Conservation (phyloP, 805 yeast genomes). For the Candida germanica region DNA sequence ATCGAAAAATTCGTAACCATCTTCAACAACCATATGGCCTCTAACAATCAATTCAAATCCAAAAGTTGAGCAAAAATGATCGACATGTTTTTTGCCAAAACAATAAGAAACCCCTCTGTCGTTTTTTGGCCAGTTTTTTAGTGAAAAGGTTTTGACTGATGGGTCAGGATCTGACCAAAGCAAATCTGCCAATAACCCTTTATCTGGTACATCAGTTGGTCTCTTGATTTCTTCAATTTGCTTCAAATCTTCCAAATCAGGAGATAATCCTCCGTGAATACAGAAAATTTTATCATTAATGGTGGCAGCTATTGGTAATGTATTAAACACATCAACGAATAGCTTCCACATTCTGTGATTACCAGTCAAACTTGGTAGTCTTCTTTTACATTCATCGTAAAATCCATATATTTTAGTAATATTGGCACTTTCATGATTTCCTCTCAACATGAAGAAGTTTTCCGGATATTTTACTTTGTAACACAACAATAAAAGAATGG, state of each 20-base stretch:
- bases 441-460: constrained; percentile 57
- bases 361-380: constrained; percentile 33
- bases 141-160: constrained; percentile 29
- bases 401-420: constrained; percentile 60
- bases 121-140: constrained; percentile 68
- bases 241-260: constrained; percentile 59
- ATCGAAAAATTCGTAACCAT: constrained; percentile 80
- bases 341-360: constrained; percentile 47
- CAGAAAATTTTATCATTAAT: constrained; percentile 57
- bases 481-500: constrained; percentile 49
- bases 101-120: constrained; percentile 83
- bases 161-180: constrained; percentile 79
- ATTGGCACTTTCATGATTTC: constrained; percentile 58
- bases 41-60: constrained; percentile 75
- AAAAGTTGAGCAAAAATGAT: constrained; percentile 60
- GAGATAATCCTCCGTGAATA: constrained; percentile 74
- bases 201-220: constrained; percentile 83
- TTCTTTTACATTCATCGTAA: constrained; percentile 58
- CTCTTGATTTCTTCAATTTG: constrained; percentile 70
- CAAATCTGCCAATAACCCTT: constrained; percentile 72
- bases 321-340: constrained; percentile 55
- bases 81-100: constrained; percentile 72
- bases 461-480: constrained; percentile 59
- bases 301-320: constrained; percentile 60
- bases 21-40: constrained; percentile 89